These are phyloP conservation scores for Gillenia trifoliata DNA, from an alignment of 306 rosid genomes.

Conservation along the genomic window DNA sequence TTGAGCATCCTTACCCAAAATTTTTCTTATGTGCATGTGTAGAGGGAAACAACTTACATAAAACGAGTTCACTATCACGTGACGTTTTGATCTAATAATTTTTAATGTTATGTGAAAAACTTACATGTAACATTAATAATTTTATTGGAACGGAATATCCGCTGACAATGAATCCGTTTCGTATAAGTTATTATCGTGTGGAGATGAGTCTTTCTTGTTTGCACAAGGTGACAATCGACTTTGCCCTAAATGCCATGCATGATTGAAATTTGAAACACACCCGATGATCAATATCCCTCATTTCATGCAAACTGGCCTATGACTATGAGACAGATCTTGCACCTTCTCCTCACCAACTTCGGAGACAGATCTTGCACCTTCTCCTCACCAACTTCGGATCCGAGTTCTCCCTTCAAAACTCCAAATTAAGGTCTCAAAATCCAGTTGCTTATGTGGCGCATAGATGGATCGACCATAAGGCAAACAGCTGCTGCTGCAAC, in stretches of 20 bases:
- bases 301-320: background rate
- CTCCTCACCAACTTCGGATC: background rate
- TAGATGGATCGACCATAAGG: background rate
- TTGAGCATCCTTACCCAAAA: too few relatives aligned
- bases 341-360: background rate
- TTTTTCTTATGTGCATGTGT: background rate
- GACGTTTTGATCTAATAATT: background rate
- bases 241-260: slow-evolving; percentile 48
- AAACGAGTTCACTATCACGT: background rate
- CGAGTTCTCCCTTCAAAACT: background rate
- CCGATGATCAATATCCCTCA: slow-evolving; percentile 27
- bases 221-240: background rate
- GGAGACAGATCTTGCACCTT: background rate
- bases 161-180: too few relatives aligned
- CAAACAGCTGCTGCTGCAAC: background rate
- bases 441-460: background rate
- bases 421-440: background rate
- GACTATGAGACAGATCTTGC: background rate
- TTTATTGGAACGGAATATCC: background rate
- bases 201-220: background rate
- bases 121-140: background rate
- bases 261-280: slow-evolving; percentile 40
- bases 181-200: too few relatives aligned
- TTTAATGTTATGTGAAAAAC: too few relatives aligned
- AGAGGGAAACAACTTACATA: too few relatives aligned